Base-by-base conservation (phyloP, 1,284 basidiomycete genomes). In the Laetiporus sulphureus region DNA sequence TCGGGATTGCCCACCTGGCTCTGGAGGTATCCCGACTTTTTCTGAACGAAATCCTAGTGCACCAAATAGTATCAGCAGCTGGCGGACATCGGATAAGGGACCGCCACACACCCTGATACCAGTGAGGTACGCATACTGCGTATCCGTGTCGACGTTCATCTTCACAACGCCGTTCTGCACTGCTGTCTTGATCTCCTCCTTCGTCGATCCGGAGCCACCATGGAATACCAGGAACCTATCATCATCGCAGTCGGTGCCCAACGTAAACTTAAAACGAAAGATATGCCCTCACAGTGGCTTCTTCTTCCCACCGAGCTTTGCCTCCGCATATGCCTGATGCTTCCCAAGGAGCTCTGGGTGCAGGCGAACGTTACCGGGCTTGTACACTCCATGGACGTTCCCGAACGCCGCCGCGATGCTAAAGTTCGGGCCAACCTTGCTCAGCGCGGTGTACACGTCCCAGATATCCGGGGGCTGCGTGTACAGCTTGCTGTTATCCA, bases 151-250 rank as follows among this genome's bases (percentile, higher is more conserved):
- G 47, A 94, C 89, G 69, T 94, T 94, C 91, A 95, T 94, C 76
- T 97, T 97, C 60, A 96, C 84, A 40, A 95, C 95, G 64, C 96
- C 95, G 66, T 95, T 80, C 48, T 69, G 59, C 54, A 99, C 95
- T 43, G 95, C 95, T 38, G 86, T 92, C 58, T 73, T 73, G 71
- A 99, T 99, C 72, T 99, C 96, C 45, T 96, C 85, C 73, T 95
- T 94, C 57, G 86, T 84, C 29, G 95, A 98, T 45, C 96, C 96
- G 44, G 95, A 98, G 55, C 96, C 96, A 69, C 96, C 96, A 75
- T 99, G 96, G 92, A 99, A 99, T 68, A 99, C 96, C 49, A 99
- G 89, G 83, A 87, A 98, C 57, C 88, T 91, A 49, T 12, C n/a
- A n/a, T n/a, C n/a, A n/a, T n/a, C n/a, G n/a, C n/a, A n/a, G n/a